Base-by-base conservation (phyloP, 306 rosid species). In the Acacia crassicarpa region DNA sequence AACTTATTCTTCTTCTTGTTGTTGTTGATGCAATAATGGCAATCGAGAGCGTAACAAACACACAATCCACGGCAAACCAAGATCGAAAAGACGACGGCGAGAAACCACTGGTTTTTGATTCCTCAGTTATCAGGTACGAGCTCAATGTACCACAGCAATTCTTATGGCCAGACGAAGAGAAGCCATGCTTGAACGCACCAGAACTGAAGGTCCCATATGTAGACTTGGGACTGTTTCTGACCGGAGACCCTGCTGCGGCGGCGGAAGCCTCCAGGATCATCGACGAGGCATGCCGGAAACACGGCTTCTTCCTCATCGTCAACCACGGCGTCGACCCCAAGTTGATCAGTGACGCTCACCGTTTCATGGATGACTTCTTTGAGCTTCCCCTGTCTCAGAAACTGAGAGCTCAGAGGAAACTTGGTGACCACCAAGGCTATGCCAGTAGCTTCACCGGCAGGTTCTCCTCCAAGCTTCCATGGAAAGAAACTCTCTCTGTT, bases 401-500 rank as follows among this genome's bases (percentile, higher is more conserved):
- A 85, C 97, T 92, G 94, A 89, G 92, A 20, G 92, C 95, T 40
- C 93, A 92, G 81, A 92, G 97, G 78, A 89, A 89, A 84, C 66
- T 78, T 12, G 98, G 99, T 32, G 98, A 96, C 49, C 92, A 87
- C 87, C 94, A 93, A 74, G 99, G 99, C 8, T 96, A 96, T 86
- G 97, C 99, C 14, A 93, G 99, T 65, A 96, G 99, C 86, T 96
- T 96, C 79, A 96, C 97, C 4, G 91, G 94, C 23, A 89, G 98
- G 12, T 96, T 96, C 84, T 92, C 93, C 4, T 89, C 97, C 8
- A 96, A 96, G 72, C 92, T 96, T 44, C 99, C 98, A 0, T 96
- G 98, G 99, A 96, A 96, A 72, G 99, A 96, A 62, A 93, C 98
- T 0, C 94, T 93, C 32, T 93, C 98, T 10, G 91, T 93, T 66